Base-by-base conservation (phyloP, 2,329 filamentous ascomycete species). In the Botrytis deweyae region DNA sequence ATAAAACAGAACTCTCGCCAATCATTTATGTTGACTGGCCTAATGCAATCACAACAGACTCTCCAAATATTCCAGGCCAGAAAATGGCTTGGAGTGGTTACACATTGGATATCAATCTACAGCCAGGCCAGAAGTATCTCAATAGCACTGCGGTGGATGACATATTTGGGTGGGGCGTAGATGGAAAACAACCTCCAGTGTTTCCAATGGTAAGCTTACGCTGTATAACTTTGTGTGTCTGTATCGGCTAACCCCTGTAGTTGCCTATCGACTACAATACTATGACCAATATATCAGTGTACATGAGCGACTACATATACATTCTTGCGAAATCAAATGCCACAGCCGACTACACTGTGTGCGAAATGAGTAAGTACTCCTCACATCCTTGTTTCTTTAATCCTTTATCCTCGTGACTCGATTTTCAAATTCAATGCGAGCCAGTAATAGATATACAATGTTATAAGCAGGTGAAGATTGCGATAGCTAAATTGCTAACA, bases 81-180 rank as follows among this genome's bases (percentile, higher is more conserved):
- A 79, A 61, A 29, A 78, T 78, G 5, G 84, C 82, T 12, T 79
- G 77, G 58, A 58, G 72, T 3, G 81, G 79, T 5, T 88, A 86
- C 84, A 65, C 78, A 10, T 71, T 75, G 0, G 83, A 86, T 3
- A 79, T 87, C 0, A 84, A 86, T 0, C 61, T 71, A 0, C 63
- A 78, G 0, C 72, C 78, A 0, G 78, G 83, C 2, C 69, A 80
- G 0, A 78, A 84, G 4, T 89, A 83, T 81, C 79, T 87, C 1
- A 90, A 90, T 75, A 80, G 81, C 18, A 92, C 89, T 0, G 86
- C 83, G 0, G 88, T 93, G 0, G 92, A 95, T 77, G 87, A 92
- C 4, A 83, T 94, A 1, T 95, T 95, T 78, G 84, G 85, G 16
- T 94, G 92, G 88, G 89, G 89, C 0, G 46, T 85, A 88, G 70